Evolutionary conservation across 768 basidiomycete species (phyloP).

Genomic region (Boletellus emodensis): DNA sequence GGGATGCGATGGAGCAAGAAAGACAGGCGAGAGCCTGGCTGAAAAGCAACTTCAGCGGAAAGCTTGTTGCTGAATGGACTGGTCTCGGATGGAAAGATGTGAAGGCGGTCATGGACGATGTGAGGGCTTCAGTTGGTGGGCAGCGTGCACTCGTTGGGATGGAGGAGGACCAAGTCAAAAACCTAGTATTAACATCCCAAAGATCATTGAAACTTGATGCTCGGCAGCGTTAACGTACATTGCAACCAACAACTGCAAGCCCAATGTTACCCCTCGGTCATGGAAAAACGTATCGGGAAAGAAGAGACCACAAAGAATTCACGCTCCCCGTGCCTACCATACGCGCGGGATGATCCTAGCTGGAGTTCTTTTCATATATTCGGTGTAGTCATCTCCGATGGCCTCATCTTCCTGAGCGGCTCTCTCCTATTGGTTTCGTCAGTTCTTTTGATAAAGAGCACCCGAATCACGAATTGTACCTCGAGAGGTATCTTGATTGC

Average conservation of each 20-base stretch:
- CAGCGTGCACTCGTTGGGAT: slow-evolving; percentile 41
- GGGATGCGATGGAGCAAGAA: slow-evolving; percentile 35
- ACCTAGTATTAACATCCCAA: slow-evolving; percentile 36
- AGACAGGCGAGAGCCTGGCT: slow-evolving; percentile 28
- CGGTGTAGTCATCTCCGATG: slow-evolving; percentile 24
- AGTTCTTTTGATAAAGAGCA: not conserved
- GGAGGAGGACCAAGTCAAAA: slow-evolving; percentile 39
- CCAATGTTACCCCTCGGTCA: too few species aligned
- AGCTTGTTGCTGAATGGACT: slow-evolving; percentile 52
- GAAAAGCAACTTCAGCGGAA: slow-evolving; percentile 48
- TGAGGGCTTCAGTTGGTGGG: slow-evolving; percentile 46
- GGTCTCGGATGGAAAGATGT: slow-evolving; percentile 45
- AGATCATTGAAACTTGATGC: slow-evolving; percentile 16
- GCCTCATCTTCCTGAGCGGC: slow-evolving; percentile 24
- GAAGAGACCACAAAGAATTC: not conserved
- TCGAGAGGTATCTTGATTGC: slow-evolving; percentile 34
- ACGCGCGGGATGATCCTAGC: slow-evolving; percentile 30
- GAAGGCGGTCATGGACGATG: slow-evolving; percentile 49
- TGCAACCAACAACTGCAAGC: not conserved
- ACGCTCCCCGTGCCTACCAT: slow-evolving; percentile 20
- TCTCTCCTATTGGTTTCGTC: slow-evolving; percentile 22
- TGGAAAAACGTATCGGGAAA: not conserved
- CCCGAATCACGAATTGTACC: slow-evolving; percentile 14
- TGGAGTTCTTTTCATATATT: slow-evolving; percentile 29
- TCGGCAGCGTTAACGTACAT: slow-evolving; percentile 10